A percentile compares a stretch with the other conserved stretches of the same genome.
phyloP scores from a whole-genome alignment of 2,329 filamentous ascomycete genomes.

The Aspergillus pseudonomiae region DNA sequence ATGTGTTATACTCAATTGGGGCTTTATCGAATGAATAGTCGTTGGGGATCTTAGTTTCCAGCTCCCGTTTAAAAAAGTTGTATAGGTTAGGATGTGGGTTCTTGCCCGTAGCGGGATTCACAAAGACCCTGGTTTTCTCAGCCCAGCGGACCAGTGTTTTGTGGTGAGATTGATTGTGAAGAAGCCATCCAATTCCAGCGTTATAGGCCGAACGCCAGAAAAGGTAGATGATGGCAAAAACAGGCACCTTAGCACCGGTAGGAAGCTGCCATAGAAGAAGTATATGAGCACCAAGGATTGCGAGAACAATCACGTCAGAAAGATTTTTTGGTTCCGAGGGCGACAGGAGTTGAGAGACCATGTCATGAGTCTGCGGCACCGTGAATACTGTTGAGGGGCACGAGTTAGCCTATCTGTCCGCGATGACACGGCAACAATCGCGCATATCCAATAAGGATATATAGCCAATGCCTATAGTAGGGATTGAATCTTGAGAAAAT shows the following conservation, averaged over 20 bases:
- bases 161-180: slow-evolving; percentile 88
- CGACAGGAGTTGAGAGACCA: slow-evolving; percentile 96
- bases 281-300: slow-evolving; percentile 75
- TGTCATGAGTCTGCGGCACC: slow-evolving; percentile 94
- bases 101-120: slow-evolving; percentile 75
- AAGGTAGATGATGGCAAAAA: slow-evolving; percentile 81
- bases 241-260: slow-evolving; percentile 66
- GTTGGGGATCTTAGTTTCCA: slow-evolving; percentile 90
- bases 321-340: slow-evolving; percentile 94
- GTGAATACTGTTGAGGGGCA: slow-evolving; percentile 72
- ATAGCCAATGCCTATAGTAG: background rate
- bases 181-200: slow-evolving; percentile 84
- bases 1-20: slow-evolving; percentile 98
- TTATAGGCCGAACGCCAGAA: slow-evolving; percentile 96
- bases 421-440: background rate
- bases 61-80: slow-evolving; percentile 79
- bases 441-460: background rate
- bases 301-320: slow-evolving; percentile 79
- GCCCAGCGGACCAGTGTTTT: slow-evolving; percentile 86
- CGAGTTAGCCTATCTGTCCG: slow-evolving; percentile 19
- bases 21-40: slow-evolving; percentile 94
- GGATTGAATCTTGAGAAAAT: background rate
- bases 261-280: slow-evolving; percentile 75
- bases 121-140: slow-evolving; percentile 81
- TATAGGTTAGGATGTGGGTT: slow-evolving; percentile 85